Evolutionary conservation across 2,329 filamentous ascomycete genomes (phyloP).

Genomic region (Hymenotorrendiella dingleyae): DNA sequence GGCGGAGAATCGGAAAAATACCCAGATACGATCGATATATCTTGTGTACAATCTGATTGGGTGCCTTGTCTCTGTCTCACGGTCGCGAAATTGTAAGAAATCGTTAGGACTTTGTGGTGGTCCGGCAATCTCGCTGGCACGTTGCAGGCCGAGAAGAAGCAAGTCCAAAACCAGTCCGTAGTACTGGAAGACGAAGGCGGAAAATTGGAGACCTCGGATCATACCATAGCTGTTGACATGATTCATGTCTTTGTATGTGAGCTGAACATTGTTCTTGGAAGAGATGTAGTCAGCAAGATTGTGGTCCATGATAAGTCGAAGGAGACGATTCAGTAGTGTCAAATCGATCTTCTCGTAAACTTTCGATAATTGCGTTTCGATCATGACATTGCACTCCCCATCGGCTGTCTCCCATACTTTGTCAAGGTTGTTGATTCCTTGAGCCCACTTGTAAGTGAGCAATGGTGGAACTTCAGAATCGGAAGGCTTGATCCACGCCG

Average conservation of each 20-base stretch:
- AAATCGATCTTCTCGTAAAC: slow-evolving; percentile 99
- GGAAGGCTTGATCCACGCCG: slow-evolving; percentile 97
- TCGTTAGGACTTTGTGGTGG: slow-evolving; percentile 92
- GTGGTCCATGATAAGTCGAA: slow-evolving; percentile 97
- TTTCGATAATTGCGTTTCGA: slow-evolving; percentile 97
- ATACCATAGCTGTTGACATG: slow-evolving; percentile 98
- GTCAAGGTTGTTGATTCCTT: slow-evolving; percentile 96
- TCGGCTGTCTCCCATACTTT: slow-evolving; percentile 92
- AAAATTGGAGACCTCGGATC: slow-evolving; percentile 97
- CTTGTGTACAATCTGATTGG: slow-evolving; percentile 96
- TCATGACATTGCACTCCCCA: slow-evolving; percentile 97
- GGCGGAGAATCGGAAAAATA: slow-evolving; percentile 88
- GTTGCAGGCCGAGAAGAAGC: slow-evolving; percentile 82
- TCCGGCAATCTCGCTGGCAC: slow-evolving; percentile 96
- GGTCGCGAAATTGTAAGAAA: slow-evolving; percentile 93
- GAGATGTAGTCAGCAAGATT: slow-evolving; percentile 99
- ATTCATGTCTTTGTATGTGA: slow-evolving; percentile 99
- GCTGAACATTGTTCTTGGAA: slow-evolving; percentile 97
- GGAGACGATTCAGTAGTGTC: slow-evolving; percentile 85
- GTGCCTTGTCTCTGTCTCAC: slow-evolving; percentile 85
- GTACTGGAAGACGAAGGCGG: slow-evolving; percentile 97
- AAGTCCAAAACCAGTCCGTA: slow-evolving; percentile 95
- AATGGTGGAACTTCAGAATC: slow-evolving; percentile 95
- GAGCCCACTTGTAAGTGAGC: slow-evolving; percentile 96
- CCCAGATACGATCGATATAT: slow-evolving; percentile 98